Evolutionary conservation across 2,329 filamentous ascomycete genomes (phyloP), one percentile per base, ranked within the genome.

Genomic region (Fusarium acutatum): DNA sequence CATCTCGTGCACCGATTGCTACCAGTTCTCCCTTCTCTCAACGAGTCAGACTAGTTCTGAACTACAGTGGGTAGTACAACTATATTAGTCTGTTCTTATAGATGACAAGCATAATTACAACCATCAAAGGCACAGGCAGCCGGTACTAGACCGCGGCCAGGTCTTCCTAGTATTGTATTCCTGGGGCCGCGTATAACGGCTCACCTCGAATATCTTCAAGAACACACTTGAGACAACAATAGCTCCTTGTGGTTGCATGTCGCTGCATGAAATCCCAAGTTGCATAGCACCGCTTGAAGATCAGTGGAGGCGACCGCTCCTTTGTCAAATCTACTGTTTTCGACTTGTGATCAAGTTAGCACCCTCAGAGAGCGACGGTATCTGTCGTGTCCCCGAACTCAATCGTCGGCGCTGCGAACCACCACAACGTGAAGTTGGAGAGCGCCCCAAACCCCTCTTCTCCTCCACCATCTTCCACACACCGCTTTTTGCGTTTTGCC

Each of bases 201-300:
- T 60, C 41, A 26, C n/a, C 28, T 50, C 37, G 50, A 54, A 59
- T 54, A 54, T 53, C n/a, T 64, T 30, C 54, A 54, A 57, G 60
- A 46, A 47, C 43, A 41, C 47, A 26, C 32, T 65, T 43, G 44
- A 69, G 54, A 69, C 50, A 46, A 57, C 30, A 59, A 52, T 66
- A 34, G 52, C 24, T 60, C 34, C 47, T 43, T 37, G 59, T 44
- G 26, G 37, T 72, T 69, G 49, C 63, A 63, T 52, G 35, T 56
- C 13, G 56, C 74, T 78, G 76, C 76, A 77, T 69, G 73, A 75
- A 77, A 77, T 76, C 64, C 68, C 59, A 71, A 70, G 72, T 50
- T 77, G 74, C 74, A 77, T 78, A 69, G 54, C 69, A 69, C 71
- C 69, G 64, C 65, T 64, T 59, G 66, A 60, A 74, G 74, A 76